A percentile compares a stretch with the other conserved stretches of the same genome.
phyloP scores from a whole-genome alignment of 2,329 filamentous ascomycete genomes.

The Colletotrichum lindemuthianum region DNA sequence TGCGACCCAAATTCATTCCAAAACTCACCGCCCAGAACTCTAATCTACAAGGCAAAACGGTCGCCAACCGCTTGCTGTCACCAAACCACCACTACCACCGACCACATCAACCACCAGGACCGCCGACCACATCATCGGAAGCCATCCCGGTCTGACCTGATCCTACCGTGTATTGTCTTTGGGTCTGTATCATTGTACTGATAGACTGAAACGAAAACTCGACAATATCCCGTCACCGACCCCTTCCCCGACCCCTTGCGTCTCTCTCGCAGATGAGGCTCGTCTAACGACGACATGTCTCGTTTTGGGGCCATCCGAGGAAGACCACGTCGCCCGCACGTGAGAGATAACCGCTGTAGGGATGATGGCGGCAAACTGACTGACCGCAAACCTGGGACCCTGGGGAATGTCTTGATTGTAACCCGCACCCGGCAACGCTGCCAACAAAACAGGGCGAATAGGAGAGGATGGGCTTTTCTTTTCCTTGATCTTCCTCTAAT shows the following conservation, averaged over 20 bases:
- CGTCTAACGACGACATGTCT: slow-evolving; percentile 27
- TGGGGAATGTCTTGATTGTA: slow-evolving; percentile 1
- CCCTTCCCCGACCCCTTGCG: slow-evolving; percentile 3
- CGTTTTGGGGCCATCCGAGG: slow-evolving; percentile 28
- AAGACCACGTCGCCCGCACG: slow-evolving; percentile 32
- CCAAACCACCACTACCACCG: not conserved
- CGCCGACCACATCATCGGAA: not conserved
- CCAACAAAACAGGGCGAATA: slow-evolving; percentile 5
- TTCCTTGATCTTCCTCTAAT: slow-evolving; percentile 3
- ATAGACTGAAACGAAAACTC: slow-evolving; percentile 21
- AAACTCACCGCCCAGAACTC: slow-evolving; percentile 29
- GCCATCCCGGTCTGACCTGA: not conserved
- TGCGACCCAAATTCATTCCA: slow-evolving; percentile 20
- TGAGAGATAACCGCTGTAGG: slow-evolving; percentile 27
- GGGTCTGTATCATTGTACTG: not conserved
- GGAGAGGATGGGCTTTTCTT: not conserved
- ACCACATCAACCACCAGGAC: not conserved
- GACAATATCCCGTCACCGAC: slow-evolving; percentile 1
- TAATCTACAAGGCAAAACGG: slow-evolving; percentile 22
- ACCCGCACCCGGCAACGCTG: not conserved
- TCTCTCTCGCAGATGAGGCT: slow-evolving; percentile 28
- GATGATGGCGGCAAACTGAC: slow-evolving; percentile 25
- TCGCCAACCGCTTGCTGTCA: not conserved
- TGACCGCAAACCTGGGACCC: slow-evolving; percentile 10
- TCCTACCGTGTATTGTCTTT: not conserved